Evolutionary conservation across 352 stramenopile species (phyloP).

Genomic region (Pythium myriotylum): DNA sequence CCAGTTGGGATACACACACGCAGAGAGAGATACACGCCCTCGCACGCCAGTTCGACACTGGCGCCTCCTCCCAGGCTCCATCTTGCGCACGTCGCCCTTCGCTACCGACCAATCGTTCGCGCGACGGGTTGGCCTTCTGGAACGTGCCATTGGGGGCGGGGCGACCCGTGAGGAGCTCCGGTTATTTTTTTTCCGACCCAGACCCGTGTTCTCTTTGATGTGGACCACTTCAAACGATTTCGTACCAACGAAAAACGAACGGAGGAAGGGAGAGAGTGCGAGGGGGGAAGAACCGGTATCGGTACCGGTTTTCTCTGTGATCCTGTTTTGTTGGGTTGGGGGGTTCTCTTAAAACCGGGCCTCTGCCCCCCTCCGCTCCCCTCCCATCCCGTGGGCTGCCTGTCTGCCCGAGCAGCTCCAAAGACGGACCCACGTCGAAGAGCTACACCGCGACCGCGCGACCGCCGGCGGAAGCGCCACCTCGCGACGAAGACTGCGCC

Average conservation of each 20-base stretch:
- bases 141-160: no score
- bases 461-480: conserved; percentile 5
- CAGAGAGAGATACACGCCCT: conserved; percentile 5
- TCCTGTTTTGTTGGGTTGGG: conserved; percentile 1
- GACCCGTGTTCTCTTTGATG: conserved; percentile 9
- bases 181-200: background rate
- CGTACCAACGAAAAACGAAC: background rate
- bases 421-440: conserved; percentile 11
- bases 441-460: background rate
- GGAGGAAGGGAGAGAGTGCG: background rate
- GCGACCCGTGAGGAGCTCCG: no score
- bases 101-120: background rate
- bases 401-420: conserved; percentile 9
- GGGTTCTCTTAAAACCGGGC: conserved; percentile 16
- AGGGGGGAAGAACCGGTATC: background rate
- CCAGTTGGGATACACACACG: conserved; percentile 51
- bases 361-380: background rate
- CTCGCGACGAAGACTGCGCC: background rate
- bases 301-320: conserved; percentile 12
- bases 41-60: conserved; percentile 10
- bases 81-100: background rate
- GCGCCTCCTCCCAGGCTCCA: background rate
- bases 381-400: conserved; percentile 18
- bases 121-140: background rate
- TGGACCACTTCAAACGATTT: conserved; percentile 10